Percentiles rank a stretch among this genome's conserved stretches.
phyloP scores from a whole-genome alignment of 1,284 basidiomycete species.

The Jaminaea rosea region DNA sequence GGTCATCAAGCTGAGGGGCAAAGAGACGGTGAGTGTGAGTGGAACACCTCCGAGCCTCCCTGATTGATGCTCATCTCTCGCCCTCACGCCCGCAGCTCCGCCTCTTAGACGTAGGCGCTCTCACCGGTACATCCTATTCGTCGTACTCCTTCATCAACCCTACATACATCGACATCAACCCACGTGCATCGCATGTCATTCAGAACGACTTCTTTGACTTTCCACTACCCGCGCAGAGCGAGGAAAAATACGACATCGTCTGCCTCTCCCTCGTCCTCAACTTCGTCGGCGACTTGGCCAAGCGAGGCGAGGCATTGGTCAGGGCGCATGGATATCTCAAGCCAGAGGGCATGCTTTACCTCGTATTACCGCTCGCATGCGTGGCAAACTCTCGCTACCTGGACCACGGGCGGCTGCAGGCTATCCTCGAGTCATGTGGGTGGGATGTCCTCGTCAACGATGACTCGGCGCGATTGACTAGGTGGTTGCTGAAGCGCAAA shows the following conservation, averaged over 20 bases:
- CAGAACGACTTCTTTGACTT: constrained; percentile 48
- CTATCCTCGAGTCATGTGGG: constrained; percentile 44
- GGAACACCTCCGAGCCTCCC: background rate
- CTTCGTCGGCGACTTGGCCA: constrained; percentile 47
- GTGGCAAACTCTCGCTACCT: constrained; percentile 47
- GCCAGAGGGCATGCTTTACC: constrained; percentile 44
- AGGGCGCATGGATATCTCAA: constrained; percentile 37
- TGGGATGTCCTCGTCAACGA: constrained; percentile 43
- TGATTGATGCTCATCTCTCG: background rate
- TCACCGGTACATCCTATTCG: constrained; percentile 46
- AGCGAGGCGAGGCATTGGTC: constrained; percentile 38
- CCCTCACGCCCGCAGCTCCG: constrained; percentile 4
- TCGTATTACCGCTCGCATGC: constrained; percentile 49
- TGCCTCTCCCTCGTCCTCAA: constrained; percentile 49
- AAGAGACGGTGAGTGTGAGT: constrained; percentile 8
- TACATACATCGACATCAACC: constrained; percentile 49
- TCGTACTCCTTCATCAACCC: constrained; percentile 46
- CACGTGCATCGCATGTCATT: constrained; percentile 43
- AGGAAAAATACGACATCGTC: constrained; percentile 46
- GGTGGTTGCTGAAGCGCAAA: constrained; percentile 44
- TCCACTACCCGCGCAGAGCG: constrained; percentile 17
- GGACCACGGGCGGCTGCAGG: constrained; percentile 38
- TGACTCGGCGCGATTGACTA: constrained; percentile 46
- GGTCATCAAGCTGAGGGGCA: constrained; percentile 8
- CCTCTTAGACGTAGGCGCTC: constrained; percentile 50